These are phyloP conservation scores for Omphalea diandra DNA, from an alignment of 441 rosid genomes.

Conservation along the genomic window DNA sequence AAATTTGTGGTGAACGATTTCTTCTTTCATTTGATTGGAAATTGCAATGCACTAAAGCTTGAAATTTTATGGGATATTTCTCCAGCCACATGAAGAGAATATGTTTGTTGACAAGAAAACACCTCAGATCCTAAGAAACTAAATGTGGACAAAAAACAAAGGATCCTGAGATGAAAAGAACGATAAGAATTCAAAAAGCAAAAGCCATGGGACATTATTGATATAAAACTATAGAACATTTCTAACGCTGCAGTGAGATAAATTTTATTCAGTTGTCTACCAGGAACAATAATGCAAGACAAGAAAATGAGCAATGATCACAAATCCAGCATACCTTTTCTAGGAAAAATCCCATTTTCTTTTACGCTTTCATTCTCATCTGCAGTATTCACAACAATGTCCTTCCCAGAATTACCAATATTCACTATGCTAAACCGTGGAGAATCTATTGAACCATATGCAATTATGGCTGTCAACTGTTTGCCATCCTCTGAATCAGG, in stretches of 20 bases:
- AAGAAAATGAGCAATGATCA: not conserved
- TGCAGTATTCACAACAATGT: conserved; percentile 31
- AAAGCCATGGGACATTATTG: not conserved
- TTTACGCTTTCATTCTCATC: conserved; percentile 25
- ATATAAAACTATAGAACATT: not conserved
- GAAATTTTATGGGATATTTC: not conserved
- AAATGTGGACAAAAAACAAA: not conserved
- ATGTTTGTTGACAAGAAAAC: not conserved
- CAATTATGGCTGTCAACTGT: conserved; percentile 27
- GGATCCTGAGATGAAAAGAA: not conserved
- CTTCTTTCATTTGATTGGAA: not conserved
- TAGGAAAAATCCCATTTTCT: conserved; percentile 18
- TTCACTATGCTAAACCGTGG: conserved; percentile 34
- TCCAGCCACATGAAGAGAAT: not conserved
- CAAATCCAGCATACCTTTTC: conserved; percentile 27
- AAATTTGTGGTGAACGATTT: no score
- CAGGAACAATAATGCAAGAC: not conserved
- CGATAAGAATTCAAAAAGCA: no score
- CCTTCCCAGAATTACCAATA: conserved; percentile 30
- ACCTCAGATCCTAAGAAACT: not conserved
- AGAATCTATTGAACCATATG: conserved; percentile 39
- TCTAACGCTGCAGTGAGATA: not conserved
- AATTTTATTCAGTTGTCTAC: not conserved
- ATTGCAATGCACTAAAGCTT: not conserved
- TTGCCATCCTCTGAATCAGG: conserved; percentile 23